Conservation (phyloP, 331 rosid genomes). For the Quercus phellos region DNA sequence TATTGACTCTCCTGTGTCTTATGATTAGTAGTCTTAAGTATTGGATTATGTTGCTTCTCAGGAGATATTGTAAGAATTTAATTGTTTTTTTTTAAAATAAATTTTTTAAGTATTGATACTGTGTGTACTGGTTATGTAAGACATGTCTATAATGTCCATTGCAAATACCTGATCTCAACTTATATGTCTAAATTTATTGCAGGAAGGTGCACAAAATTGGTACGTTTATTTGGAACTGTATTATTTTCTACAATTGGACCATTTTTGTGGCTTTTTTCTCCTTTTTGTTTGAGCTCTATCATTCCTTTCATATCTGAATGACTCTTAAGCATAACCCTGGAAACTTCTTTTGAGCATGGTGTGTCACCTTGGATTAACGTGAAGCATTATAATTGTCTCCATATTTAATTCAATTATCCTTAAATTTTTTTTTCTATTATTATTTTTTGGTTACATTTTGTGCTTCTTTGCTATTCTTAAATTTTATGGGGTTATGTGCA, state of each 20-base stretch:
- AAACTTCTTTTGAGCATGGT: slow-evolving; percentile 24
- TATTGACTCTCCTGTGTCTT: no score
- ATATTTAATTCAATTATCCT: slow-evolving; percentile 21
- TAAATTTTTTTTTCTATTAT: neutral
- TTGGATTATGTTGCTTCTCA: neutral
- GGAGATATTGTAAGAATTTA: neutral
- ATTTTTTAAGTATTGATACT: neutral
- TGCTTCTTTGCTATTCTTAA: slow-evolving; percentile 22
- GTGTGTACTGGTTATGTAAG: slow-evolving; percentile 7
- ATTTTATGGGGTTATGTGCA: slow-evolving; percentile 16
- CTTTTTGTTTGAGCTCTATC: slow-evolving; percentile 42
- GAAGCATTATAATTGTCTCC: slow-evolving; percentile 25
- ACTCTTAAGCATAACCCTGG: slow-evolving; percentile 21
- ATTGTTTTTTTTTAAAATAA: neutral
- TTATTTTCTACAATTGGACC: slow-evolving; percentile 44
- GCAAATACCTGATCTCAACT: slow-evolving; percentile 32
- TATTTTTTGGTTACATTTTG: slow-evolving; percentile 6
- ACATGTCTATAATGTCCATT: slow-evolving; percentile 11
- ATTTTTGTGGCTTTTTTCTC: slow-evolving; percentile 43
- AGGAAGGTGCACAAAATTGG: slow-evolving; percentile 52
- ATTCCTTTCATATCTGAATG: slow-evolving; percentile 38
- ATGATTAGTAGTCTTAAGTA: neutral
- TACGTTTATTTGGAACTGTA: slow-evolving; percentile 50
- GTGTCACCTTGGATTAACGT: slow-evolving; percentile 43
- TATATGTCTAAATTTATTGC: slow-evolving; percentile 52